These are phyloP conservation scores for Aphanomyces astaci DNA, from an alignment of 352 stramenopile genomes.

Conservation along the genomic window DNA sequence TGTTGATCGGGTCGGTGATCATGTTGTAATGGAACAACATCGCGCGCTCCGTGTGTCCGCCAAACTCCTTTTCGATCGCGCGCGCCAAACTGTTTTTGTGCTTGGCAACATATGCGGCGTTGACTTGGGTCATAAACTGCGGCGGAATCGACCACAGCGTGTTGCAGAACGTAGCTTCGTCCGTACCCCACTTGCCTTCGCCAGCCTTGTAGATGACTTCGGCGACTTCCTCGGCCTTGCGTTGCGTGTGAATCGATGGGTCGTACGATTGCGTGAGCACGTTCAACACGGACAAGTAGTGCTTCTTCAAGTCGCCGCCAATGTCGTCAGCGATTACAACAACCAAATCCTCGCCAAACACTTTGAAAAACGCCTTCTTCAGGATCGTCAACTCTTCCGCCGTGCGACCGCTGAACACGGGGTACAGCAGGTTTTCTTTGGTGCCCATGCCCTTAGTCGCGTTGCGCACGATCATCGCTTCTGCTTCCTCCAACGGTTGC, in stretches of 20 bases:
- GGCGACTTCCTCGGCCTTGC: conserved; percentile 51
- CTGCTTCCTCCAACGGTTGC: conserved; percentile 47
- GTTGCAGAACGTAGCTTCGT: conserved; percentile 59
- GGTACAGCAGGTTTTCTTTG: conserved; percentile 64
- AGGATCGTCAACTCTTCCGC: conserved; percentile 68
- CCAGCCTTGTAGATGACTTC: conserved; percentile 60
- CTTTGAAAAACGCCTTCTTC: conserved; percentile 70
- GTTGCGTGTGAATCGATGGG: conserved; percentile 43
- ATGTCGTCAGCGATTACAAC: conserved; percentile 52
- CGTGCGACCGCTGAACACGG: conserved; percentile 40
- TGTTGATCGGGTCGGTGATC: conserved; percentile 47
- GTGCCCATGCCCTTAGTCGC: conserved; percentile 64
- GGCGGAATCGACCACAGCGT: conserved; percentile 42
- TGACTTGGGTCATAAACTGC: conserved; percentile 48
- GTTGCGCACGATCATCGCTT: conserved; percentile 50
- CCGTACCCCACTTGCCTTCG: conserved; percentile 56
- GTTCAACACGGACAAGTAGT: conserved; percentile 62
- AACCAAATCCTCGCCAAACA: conserved; percentile 50
- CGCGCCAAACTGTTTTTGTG: conserved; percentile 57
- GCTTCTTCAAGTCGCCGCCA: conserved; percentile 61
- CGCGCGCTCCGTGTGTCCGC: conserved; percentile 41
- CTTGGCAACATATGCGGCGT: conserved; percentile 47
- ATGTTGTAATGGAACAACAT: conserved; percentile 54
- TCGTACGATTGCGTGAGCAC: conserved; percentile 45
- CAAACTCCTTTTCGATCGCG: conserved; percentile 64